Percentiles rank a stretch among this genome's conserved stretches.
Evolutionary conservation across 192 early-diverging fungal genomes (phyloP).

Genomic region (Martensiomyces pterosporus): DNA sequence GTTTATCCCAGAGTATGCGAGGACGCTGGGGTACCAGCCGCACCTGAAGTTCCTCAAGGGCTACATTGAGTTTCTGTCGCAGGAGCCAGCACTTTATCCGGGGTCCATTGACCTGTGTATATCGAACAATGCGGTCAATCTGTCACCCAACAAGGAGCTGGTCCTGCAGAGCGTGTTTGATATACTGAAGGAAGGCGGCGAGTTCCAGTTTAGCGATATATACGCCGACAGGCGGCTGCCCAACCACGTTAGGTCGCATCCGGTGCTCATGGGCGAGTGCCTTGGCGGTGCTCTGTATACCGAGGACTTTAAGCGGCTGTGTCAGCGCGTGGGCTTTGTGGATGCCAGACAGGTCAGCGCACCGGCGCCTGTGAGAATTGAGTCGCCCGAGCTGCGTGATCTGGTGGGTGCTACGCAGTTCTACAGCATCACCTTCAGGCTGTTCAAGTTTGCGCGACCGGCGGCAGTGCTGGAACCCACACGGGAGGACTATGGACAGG

Average conservation of each 20-base stretch:
- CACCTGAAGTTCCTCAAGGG: conserved; percentile 40
- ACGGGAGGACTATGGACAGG: conserved; percentile 42
- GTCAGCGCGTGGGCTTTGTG: conserved; percentile 25
- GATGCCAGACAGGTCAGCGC: conserved; percentile 28
- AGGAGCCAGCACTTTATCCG: conserved; percentile 17
- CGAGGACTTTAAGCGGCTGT: conserved; percentile 37
- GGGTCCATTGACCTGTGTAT: conserved; percentile 47
- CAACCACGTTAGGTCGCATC: conserved; percentile 28
- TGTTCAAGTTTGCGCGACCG: conserved; percentile 42
- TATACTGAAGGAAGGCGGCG: conserved; percentile 33
- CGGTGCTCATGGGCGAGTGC: conserved; percentile 46
- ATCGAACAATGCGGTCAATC: conserved; percentile 48
- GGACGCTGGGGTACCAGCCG: conserved; percentile 39
- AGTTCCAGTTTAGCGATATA: conserved; percentile 46
- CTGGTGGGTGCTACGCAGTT: conserved; percentile 36
- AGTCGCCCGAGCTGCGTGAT: conserved; percentile 25
- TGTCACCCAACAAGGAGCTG: conserved; percentile 48
- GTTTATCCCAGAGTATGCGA: conserved; percentile 11
- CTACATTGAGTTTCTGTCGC: conserved; percentile 42
- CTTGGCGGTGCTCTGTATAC: conserved; percentile 42
- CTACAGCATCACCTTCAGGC: conserved; percentile 35
- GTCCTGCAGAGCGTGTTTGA: conserved; percentile 42
- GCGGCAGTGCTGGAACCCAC: conserved; percentile 39
- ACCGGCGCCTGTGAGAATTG: conserved; percentile 22
- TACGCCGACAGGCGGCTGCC: conserved; percentile 45